phyloP scores from a whole-genome alignment of 2,329 filamentous ascomycete genomes.

The Alternaria solani region DNA sequence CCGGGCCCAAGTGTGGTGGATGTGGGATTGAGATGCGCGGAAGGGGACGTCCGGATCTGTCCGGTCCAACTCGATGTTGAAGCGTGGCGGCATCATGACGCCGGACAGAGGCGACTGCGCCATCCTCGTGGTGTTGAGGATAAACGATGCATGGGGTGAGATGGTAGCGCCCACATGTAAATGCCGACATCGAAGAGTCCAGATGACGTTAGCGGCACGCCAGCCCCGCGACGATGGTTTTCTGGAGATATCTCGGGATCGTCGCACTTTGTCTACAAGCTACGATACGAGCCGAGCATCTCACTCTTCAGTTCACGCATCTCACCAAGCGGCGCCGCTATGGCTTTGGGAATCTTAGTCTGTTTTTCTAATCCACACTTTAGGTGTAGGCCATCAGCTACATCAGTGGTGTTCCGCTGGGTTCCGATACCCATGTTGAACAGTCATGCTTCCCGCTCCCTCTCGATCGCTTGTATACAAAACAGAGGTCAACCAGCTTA shows the following conservation, averaged over 20 bases:
- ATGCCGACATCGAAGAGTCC: constrained; percentile 12
- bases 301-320: not conserved
- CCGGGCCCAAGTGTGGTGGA: constrained; percentile 92
- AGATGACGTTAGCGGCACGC: constrained; percentile 12
- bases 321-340: not conserved
- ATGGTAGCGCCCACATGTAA: constrained; percentile 7
- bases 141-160: constrained; percentile 8
- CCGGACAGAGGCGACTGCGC: constrained; percentile 30
- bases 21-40: constrained; percentile 73
- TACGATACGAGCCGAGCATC: not conserved
- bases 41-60: constrained; percentile 75
- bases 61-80: constrained; percentile 64
- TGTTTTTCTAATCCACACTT: not conserved
- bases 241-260: not conserved
- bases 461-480: not conserved
- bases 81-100: constrained; percentile 47
- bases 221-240: not conserved
- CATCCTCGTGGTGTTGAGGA: constrained; percentile 29
- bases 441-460: not conserved
- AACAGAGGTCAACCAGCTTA: not conserved
- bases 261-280: not conserved
- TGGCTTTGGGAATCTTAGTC: not conserved
- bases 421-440: not conserved
- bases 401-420: not conserved
- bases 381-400: not conserved